Percentiles rank a stretch among this genome's conserved stretches.
These are phyloP conservation scores for Barnettozyma salicaria DNA, from an alignment of 805 yeast species.

Conservation along the genomic window DNA sequence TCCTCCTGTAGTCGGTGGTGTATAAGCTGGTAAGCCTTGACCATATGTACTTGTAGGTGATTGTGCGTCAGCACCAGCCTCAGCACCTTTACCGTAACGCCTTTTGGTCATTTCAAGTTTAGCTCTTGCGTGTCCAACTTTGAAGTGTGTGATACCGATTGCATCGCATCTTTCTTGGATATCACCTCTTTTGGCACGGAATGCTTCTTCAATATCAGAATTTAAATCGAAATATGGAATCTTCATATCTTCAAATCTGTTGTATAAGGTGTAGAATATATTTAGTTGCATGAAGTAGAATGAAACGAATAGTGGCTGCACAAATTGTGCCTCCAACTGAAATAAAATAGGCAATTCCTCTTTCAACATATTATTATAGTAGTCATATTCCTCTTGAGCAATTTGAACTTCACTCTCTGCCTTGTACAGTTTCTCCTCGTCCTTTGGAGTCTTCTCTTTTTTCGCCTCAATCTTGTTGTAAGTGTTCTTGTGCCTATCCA, in stretches of 20 bases:
- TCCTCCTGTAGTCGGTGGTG: constrained; percentile 30
- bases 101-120: constrained; percentile 80
- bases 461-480: constrained; percentile 71
- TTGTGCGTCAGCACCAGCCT: constrained; percentile 33
- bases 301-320: constrained; percentile 88
- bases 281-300: constrained; percentile 97
- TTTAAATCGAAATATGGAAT: constrained; percentile 91
- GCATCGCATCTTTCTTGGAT: constrained; percentile 86
- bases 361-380: constrained; percentile 91
- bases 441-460: constrained; percentile 79
- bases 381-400: constrained; percentile 94
- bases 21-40: constrained; percentile 32
- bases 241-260: constrained; percentile 90
- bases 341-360: constrained; percentile 84
- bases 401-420: constrained; percentile 85
- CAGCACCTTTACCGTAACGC: constrained; percentile 54
- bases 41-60: constrained; percentile 25
- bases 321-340: constrained; percentile 83
- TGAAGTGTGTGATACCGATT: constrained; percentile 85
- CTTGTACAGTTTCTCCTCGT: constrained; percentile 83
- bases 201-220: constrained; percentile 79
- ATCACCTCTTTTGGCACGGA: constrained; percentile 76
- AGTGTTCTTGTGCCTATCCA: constrained; percentile 75
- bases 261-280: constrained; percentile 88
- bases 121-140: constrained; percentile 78